A percentile compares a stretch with the other conserved stretches of the same genome.
Evolutionary conservation across 1,284 basidiomycete species (phyloP).

Genomic region (Ganoderma multipileum): DNA sequence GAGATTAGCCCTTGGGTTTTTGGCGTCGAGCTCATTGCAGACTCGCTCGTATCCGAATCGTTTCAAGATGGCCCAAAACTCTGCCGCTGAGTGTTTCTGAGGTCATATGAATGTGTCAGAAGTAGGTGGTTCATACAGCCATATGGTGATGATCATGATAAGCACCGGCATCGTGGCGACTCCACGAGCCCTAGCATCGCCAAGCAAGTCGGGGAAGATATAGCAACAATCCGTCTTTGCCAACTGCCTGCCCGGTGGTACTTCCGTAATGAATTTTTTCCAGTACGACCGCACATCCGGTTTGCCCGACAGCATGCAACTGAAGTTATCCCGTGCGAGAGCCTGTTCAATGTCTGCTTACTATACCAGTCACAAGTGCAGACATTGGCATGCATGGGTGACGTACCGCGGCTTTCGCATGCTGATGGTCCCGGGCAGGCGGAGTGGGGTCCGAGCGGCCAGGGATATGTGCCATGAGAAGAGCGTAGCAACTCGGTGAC

Average conservation of each 20-base stretch:
- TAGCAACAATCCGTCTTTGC: background rate
- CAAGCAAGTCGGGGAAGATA: background rate
- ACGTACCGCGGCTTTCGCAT: background rate
- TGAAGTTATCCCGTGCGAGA: background rate
- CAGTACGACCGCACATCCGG: background rate
- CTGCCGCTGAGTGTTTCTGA: background rate
- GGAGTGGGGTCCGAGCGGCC: background rate
- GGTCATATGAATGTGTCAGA: background rate
- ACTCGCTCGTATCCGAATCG: background rate
- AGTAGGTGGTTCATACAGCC: background rate
- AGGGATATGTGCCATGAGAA: background rate
- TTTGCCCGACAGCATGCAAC: background rate
- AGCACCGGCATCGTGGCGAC: background rate
- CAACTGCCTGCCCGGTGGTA: background rate
- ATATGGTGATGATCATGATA: background rate
- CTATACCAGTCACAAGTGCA: background rate
- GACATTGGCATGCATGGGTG: background rate
- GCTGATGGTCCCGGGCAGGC: background rate
- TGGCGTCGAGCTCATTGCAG: background rate
- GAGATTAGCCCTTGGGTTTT: slow-evolving; percentile 12
- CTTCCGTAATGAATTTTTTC: background rate
- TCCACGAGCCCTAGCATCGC: background rate
- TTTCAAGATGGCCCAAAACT: background rate
- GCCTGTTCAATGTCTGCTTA: background rate
- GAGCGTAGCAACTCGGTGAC: background rate